Base-by-base conservation (phyloP, 257 asterid genomes). In the Jacaranda copaia region DNA sequence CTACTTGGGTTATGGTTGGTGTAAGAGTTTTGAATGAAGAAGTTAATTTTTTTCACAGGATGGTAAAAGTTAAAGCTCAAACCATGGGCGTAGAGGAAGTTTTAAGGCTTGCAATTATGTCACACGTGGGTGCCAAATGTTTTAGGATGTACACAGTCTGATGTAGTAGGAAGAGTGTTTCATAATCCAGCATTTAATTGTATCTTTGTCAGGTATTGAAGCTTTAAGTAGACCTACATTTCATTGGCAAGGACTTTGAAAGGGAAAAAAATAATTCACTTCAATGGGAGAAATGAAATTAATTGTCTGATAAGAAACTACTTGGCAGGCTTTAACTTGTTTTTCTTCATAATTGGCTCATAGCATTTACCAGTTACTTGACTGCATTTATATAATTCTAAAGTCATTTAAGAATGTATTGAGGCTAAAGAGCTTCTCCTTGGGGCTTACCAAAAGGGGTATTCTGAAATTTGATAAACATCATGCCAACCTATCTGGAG, bases 101-200 rank as follows among this genome's bases (percentile, higher is more conserved):
- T 45, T 8, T 1, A 48, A 53, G 49, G 11, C 46, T 25, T 25
- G 32, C 32, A 25, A 25, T 25, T 25, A 25, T 25, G 32, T 25
- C 2, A 25, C 32, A 25, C 2, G 1, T 25, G 61, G 48, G 66
- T 16, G 52, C 60, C 39, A 60, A 13, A 12, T 63, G 4, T 3
- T 63, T 3, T 35, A n/a, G 49, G 11, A 36, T 46, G 46, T 3
- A 9, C 5, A 5, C 15, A 49, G 15, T 69, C 35, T 69, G 58
- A 32, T 69, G 42, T 36, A 11, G 74, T 70, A 9, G 62, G 62
- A 52, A 60, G 72, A 64, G 58, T 39, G 48, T 61, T 55, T 73
- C 38, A 15, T 77, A 14, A 32, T 76, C 68, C 32, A 68, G 48
- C 76, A 43, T 68, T 66, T 32, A 68, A 7, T 60, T 64, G 18